phyloP scores from a whole-genome alignment of 208 protist species.

The Sergeia podlipaevii region DNA sequence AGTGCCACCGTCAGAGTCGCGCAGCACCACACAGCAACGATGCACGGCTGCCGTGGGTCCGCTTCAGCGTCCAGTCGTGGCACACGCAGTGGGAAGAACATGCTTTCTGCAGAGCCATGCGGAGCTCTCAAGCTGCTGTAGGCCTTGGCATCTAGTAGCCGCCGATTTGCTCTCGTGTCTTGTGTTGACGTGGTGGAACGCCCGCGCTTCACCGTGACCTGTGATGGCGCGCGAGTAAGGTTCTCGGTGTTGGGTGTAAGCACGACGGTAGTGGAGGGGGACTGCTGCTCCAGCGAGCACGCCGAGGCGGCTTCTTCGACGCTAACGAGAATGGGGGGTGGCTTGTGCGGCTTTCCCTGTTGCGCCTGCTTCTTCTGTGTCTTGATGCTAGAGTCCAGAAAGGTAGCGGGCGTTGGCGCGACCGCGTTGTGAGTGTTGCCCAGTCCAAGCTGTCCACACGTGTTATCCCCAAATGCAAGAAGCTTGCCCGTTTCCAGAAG shows the following conservation, averaged over 20 bases:
- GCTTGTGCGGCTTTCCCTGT: background rate
- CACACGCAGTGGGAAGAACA: slow-evolving; percentile 65
- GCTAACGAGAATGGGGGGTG: background rate
- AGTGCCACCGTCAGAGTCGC: slow-evolving; percentile 22
- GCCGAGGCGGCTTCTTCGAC: background rate
- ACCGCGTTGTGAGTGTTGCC: slow-evolving; percentile 45
- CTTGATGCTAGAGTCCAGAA: slow-evolving; percentile 1
- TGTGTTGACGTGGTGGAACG: too few relatives aligned
- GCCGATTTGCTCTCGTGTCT: too few relatives aligned
- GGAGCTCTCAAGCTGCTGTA: slow-evolving; percentile 49
- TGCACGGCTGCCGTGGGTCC: slow-evolving; percentile 13
- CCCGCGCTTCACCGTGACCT: too few relatives aligned
- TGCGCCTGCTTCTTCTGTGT: too few relatives aligned
- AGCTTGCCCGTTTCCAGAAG: slow-evolving; percentile 67
- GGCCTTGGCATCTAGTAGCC: slow-evolving; percentile 45
- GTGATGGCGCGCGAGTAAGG: too few relatives aligned
- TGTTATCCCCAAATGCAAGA: slow-evolving; percentile 81
- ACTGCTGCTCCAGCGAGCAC: background rate
- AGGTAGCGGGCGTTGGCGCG: slow-evolving; percentile 30
- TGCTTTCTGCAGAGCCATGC: slow-evolving; percentile 56
- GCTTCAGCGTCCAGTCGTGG: slow-evolving; percentile 50
- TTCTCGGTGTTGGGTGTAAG: background rate
- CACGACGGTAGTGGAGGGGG: background rate
- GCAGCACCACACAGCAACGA: slow-evolving; percentile 20
- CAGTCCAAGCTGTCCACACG: slow-evolving; percentile 70